Evolutionary conservation across 1,284 basidiomycete genomes (phyloP).

Genomic region (Coriolopsis trogii): DNA sequence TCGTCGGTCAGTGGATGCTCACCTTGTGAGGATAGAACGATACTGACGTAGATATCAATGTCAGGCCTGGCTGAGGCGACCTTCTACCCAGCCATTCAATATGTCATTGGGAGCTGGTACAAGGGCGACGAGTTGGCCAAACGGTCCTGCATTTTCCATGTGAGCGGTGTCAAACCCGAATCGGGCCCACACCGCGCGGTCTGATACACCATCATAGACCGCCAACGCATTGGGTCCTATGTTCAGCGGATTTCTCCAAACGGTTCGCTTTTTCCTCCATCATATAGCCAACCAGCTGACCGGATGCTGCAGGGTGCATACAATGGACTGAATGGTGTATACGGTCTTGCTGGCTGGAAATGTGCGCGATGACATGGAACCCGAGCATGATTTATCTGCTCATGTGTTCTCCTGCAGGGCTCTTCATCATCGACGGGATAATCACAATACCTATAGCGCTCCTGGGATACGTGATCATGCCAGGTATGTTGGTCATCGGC

Average conservation of each 20-base stretch:
- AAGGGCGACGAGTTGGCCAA: slow-evolving; percentile 44
- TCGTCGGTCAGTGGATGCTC: slow-evolving; percentile 42
- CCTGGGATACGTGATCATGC: slow-evolving; percentile 45
- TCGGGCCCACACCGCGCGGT: too few species aligned
- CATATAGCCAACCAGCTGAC: not conserved
- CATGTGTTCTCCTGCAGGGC: slow-evolving; percentile 29
- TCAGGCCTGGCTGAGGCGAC: slow-evolving; percentile 43
- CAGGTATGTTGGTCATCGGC: too few species aligned
- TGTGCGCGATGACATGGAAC: slow-evolving; percentile 27
- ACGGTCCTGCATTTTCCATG: slow-evolving; percentile 45
- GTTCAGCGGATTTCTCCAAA: slow-evolving; percentile 44
- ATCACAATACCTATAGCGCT: slow-evolving; percentile 47
- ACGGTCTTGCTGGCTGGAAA: slow-evolving; percentile 50
- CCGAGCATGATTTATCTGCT: not conserved
- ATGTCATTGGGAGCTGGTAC: slow-evolving; percentile 48
- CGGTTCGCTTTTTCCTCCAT: slow-evolving; percentile 29
- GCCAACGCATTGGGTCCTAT: slow-evolving; percentile 44
- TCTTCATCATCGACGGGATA: slow-evolving; percentile 49
- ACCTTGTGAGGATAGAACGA: too few species aligned
- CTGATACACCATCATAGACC: slow-evolving; percentile 25
- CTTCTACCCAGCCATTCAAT: slow-evolving; percentile 46
- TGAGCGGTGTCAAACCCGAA: slow-evolving; percentile 14
- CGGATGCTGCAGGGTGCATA: slow-evolving; percentile 43
- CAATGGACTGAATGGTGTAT: slow-evolving; percentile 43
- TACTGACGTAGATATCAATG: too few species aligned